Percentiles rank a stretch among this genome's conserved stretches.
Conservation (phyloP, 768 basidiomycete species). For the Suillus hirtellus region DNA sequence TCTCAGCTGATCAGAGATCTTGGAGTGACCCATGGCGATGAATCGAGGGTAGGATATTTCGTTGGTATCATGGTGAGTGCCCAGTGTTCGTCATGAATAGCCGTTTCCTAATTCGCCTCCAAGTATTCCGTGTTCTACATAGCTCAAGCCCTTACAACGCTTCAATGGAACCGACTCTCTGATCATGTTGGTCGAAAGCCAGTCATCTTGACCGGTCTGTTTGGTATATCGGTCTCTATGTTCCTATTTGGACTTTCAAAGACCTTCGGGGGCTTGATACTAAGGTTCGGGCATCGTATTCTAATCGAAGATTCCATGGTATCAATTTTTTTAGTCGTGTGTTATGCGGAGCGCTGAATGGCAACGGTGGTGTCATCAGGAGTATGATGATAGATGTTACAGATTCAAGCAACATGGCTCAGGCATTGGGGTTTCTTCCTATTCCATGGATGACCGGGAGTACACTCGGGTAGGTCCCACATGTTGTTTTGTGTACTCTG, state of each 20-base stretch:
- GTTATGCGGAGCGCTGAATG: conserved; percentile 45
- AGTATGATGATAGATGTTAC: conserved; percentile 42
- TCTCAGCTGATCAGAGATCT: conserved; percentile 39
- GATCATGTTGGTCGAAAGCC: conserved; percentile 57
- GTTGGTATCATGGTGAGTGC: conserved; percentile 48
- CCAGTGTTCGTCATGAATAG: neutral
- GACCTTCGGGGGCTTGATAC: conserved; percentile 49
- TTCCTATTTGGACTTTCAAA: conserved; percentile 55
- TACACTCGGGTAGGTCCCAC: conserved; percentile 34
- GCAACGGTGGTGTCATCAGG: conserved; percentile 47
- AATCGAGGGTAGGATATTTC: conserved; percentile 47
- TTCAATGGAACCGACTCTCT: conserved; percentile 60
- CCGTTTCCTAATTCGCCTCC: neutral
- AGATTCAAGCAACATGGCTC: conserved; percentile 16
- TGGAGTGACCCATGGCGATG: conserved; percentile 45
- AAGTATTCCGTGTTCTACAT: conserved; percentile 59
- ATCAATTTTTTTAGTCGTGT: conserved; percentile 31
- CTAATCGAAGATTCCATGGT: neutral
- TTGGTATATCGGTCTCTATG: conserved; percentile 50
- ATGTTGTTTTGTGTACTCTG: neutral
- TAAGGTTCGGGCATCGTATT: conserved; percentile 41
- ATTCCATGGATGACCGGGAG: conserved; percentile 41
- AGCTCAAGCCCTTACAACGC: conserved; percentile 52
- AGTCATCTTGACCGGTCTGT: conserved; percentile 50
- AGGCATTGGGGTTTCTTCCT: conserved; percentile 59